Evolutionary conservation across 768 basidiomycete genomes (phyloP).

Genomic region (Collybia mongolica): DNA sequence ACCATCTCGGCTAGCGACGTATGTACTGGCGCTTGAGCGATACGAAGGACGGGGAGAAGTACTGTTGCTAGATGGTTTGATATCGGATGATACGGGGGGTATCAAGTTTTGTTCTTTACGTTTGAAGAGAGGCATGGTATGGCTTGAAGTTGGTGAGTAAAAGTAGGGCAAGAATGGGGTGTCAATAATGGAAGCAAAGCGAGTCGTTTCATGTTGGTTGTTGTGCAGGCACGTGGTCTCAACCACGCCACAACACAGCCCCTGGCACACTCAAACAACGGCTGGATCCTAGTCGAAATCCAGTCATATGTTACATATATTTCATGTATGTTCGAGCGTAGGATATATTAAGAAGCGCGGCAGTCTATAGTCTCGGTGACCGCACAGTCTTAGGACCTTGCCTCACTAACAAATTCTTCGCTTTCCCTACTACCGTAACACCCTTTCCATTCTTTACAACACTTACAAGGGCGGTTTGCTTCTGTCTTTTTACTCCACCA

Average conservation of each 20-base stretch:
- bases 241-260: not conserved
- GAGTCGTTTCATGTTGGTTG: too few relatives aligned
- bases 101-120: constrained; percentile 65
- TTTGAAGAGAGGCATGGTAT: constrained; percentile 65
- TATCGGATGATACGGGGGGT: constrained; percentile 55
- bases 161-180: not conserved
- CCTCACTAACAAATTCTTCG: constrained; percentile 35
- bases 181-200: not conserved
- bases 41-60: constrained; percentile 38
- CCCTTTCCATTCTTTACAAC: constrained; percentile 85
- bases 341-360: too few relatives aligned
- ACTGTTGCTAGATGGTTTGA: constrained; percentile 20
- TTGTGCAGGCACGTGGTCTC: too few relatives aligned
- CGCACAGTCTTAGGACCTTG: constrained; percentile 12
- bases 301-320: too few relatives aligned
- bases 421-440: constrained; percentile 85
- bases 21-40: constrained; percentile 58
- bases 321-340: too few relatives aligned
- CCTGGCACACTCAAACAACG: too few relatives aligned
- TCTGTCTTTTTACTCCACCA: constrained; percentile 71
- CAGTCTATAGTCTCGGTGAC: not conserved
- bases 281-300: too few relatives aligned
- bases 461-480: constrained; percentile 77
- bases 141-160: constrained; percentile 14
- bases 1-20: constrained; percentile 69